These are phyloP conservation scores for Calonectria montana DNA, from an alignment of 2,329 filamentous ascomycete species.

Conservation along the genomic window DNA sequence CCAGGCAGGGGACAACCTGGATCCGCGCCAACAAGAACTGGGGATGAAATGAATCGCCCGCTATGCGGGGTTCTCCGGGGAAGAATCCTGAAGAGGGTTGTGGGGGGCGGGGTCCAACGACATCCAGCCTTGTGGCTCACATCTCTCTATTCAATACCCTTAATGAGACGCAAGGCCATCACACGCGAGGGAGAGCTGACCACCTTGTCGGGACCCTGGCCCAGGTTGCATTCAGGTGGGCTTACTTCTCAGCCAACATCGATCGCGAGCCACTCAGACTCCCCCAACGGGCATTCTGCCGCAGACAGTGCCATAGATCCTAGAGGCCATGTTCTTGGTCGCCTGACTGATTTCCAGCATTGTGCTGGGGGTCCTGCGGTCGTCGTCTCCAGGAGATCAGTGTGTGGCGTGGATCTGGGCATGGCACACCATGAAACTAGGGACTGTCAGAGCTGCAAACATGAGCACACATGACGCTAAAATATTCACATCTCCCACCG, in stretches of 20 bases:
- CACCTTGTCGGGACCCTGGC: background rate
- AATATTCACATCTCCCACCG: background rate
- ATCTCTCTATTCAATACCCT: background rate
- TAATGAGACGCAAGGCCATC: background rate
- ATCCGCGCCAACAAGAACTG: conserved; percentile 25
- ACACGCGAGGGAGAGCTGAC: background rate
- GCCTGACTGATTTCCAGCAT: background rate
- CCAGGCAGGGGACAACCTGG: background rate
- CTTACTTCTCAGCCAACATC: background rate
- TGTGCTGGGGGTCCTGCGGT: background rate
- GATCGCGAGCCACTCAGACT: background rate
- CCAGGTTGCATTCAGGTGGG: conserved; percentile 9
- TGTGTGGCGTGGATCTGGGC: background rate
- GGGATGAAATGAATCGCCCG: conserved; percentile 12
- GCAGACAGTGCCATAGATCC: background rate
- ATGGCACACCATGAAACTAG: background rate
- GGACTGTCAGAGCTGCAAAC: background rate
- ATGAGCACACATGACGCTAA: background rate
- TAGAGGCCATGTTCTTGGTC: background rate
- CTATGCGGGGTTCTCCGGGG: conserved; percentile 18
- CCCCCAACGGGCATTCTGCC: conserved; percentile 1
- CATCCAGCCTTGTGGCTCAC: conserved; percentile 8
- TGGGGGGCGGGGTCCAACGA: conserved; percentile 18
- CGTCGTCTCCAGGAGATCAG: background rate
- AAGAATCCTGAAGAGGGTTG: conserved; percentile 11